phyloP scores from a whole-genome alignment of 768 basidiomycete species.

The Pholiota microspora region DNA sequence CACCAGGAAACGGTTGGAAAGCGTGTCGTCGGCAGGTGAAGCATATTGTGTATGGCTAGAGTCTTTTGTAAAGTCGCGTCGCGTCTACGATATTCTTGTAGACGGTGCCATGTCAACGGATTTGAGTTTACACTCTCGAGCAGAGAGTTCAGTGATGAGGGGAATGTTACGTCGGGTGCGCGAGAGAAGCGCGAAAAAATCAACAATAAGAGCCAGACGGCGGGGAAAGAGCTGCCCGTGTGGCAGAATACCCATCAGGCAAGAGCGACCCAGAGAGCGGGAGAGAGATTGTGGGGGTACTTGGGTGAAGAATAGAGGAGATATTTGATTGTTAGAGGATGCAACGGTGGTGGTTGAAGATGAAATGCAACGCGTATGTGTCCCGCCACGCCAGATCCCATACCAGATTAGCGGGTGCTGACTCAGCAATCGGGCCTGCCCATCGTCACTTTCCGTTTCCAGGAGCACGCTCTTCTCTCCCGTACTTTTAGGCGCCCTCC shows the following conservation, averaged over 20 bases:
- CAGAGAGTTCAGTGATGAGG: conserved; percentile 37
- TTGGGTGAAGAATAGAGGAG: conserved; percentile 32
- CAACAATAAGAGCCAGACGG: conserved; percentile 52
- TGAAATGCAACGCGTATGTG: conserved; percentile 17
- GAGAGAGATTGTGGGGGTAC: conserved; percentile 21
- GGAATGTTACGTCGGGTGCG: conserved; percentile 31
- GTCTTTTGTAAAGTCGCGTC: conserved; percentile 48
- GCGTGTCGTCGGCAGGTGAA: conserved; percentile 46
- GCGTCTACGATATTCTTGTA: conserved; percentile 37
- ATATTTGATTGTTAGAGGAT: conserved; percentile 32
- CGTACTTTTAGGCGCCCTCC: conserved; percentile 24
- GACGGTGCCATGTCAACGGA: conserved; percentile 56
- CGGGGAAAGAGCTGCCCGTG: conserved; percentile 40
- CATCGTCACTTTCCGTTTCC: conserved; percentile 15
- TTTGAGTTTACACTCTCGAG: conserved; percentile 35
- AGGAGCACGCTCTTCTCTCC: conserved; percentile 13
- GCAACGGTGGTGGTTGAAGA: conserved; percentile 30
- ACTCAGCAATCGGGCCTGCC: conserved; percentile 29
- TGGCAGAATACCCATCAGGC: conserved; percentile 32
- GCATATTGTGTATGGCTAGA: conserved; percentile 41
- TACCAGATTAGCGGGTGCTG: conserved; percentile 29
- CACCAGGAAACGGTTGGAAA: conserved; percentile 37
- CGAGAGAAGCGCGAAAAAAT: conserved; percentile 31
- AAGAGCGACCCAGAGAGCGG: conserved; percentile 34
- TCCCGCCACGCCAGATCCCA: conserved; percentile 12